Evolutionary conservation across 2,329 filamentous ascomycete species (phyloP).

Genomic region (Penicillium sp.): DNA sequence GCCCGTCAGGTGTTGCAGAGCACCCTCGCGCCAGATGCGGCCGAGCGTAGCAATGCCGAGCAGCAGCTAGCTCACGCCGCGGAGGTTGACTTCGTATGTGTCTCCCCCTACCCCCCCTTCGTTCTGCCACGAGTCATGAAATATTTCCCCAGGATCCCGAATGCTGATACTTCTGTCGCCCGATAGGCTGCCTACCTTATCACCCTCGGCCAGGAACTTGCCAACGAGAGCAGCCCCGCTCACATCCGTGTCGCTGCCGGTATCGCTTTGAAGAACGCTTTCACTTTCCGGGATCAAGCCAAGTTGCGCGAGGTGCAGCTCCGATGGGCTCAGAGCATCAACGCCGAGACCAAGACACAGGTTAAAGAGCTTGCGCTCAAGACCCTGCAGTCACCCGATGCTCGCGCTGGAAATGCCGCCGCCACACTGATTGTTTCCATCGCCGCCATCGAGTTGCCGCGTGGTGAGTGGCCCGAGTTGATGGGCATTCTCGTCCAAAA

Average conservation of each 20-base stretch:
- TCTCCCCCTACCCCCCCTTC: constrained; percentile 29
- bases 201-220: constrained; percentile 89
- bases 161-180: constrained; percentile 28
- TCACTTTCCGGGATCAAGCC: constrained; percentile 85
- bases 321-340: constrained; percentile 86
- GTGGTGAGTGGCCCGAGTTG: constrained; percentile 88
- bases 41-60: constrained; percentile 86
- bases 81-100: constrained; percentile 88
- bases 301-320: constrained; percentile 86
- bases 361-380: constrained; percentile 90
- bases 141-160: constrained; percentile 10
- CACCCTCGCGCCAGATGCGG: constrained; percentile 91
- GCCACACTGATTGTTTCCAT: constrained; percentile 96
- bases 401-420: constrained; percentile 80
- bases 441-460: constrained; percentile 89
- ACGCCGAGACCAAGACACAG: constrained; percentile 75
- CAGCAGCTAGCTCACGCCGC: constrained; percentile 90
- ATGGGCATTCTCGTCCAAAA: constrained; percentile 88
- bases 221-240: constrained; percentile 79
- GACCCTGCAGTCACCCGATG: constrained; percentile 76
- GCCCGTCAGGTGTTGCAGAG: constrained; percentile 97
- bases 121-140: constrained; percentile 22
- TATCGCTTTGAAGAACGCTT: constrained; percentile 97
- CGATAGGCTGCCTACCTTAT: constrained; percentile 83
- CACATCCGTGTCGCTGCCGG: constrained; percentile 91